These are phyloP conservation scores for Lipomyces spencermartinsiae DNA, from an alignment of 805 yeast genomes.

Conservation along the genomic window DNA sequence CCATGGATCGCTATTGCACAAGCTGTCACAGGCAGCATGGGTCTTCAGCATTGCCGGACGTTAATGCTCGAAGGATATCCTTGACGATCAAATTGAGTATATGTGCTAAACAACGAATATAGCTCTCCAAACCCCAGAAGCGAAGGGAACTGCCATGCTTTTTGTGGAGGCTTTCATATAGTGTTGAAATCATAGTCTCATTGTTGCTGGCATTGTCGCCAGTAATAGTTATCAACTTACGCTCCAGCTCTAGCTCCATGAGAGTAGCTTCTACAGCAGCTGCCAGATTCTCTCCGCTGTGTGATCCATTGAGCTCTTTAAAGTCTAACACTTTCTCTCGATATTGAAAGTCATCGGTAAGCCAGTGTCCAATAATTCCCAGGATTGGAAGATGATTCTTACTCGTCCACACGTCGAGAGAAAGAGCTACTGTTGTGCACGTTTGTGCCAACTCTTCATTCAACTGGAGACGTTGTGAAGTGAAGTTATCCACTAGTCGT, in stretches of 20 bases:
- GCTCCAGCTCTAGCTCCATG: not conserved
- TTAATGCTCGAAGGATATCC: not conserved
- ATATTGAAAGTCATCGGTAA: constrained; percentile 1
- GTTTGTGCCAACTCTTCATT: too few species aligned
- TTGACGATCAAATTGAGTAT: not conserved
- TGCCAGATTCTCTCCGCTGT: constrained; percentile 1
- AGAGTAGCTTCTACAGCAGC: constrained; percentile 8
- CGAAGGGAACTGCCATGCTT: not conserved
- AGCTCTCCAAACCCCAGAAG: not conserved
- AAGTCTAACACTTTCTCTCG: not conserved
- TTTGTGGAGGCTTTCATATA: not conserved
- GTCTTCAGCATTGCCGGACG: too few species aligned
- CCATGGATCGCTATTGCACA: not conserved
- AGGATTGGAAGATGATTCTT: constrained; percentile 4
- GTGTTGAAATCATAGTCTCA: constrained; percentile 2
- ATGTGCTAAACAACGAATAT: not conserved
- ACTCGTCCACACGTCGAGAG: too few species aligned
- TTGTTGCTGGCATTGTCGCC: not conserved
- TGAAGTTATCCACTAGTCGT: too few species aligned
- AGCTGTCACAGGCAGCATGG: not conserved
- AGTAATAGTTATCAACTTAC: not conserved
- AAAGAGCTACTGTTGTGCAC: too few species aligned
- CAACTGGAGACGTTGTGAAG: too few species aligned
- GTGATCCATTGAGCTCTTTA: not conserved
- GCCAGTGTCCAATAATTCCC: constrained; percentile 3